Percentiles rank a stretch among this genome's conserved stretches.
phyloP scores from a whole-genome alignment of 2,329 filamentous ascomycete genomes.

The Pezicula rhizophila region DNA sequence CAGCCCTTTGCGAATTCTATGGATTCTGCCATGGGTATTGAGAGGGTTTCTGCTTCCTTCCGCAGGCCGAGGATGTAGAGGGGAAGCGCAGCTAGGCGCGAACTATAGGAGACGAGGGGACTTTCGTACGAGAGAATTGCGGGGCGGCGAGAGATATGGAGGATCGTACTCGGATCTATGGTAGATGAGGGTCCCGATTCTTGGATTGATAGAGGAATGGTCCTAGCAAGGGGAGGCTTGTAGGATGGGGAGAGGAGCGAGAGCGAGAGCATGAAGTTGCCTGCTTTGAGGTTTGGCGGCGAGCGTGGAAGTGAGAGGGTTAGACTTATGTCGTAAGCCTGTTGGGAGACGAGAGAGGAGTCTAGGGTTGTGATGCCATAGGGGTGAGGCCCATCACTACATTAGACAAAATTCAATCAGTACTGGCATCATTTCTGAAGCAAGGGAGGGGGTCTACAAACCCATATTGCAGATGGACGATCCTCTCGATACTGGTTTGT shows the following conservation, averaged over 20 bases:
- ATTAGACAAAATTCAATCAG: not conserved
- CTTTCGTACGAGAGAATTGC: conserved; percentile 76
- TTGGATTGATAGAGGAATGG: conserved; percentile 12
- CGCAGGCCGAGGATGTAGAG: conserved; percentile 64
- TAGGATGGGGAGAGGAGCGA: conserved; percentile 52
- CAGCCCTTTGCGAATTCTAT: conserved; percentile 51
- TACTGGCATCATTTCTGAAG: not conserved
- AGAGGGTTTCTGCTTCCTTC: conserved; percentile 57
- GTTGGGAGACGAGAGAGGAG: conserved; percentile 56
- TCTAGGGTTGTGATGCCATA: conserved; percentile 24
- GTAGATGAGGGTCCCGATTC: not conserved
- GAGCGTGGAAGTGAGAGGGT: conserved; percentile 73
- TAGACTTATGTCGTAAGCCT: conserved; percentile 80
- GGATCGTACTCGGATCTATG: conserved; percentile 28
- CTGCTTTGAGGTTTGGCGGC: conserved; percentile 64
- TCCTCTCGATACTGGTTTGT: conserved; percentile 53
- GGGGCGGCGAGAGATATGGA: conserved; percentile 64
- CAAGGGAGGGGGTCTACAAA: conserved; percentile 24
- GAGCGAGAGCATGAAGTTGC: conserved; percentile 93
- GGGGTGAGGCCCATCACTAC: conserved; percentile 31
- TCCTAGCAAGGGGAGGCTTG: conserved; percentile 24
- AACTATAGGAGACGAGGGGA: conserved; percentile 67
- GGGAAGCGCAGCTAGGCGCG: conserved; percentile 62
- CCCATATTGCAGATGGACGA: conserved; percentile 62
- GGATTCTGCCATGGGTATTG: conserved; percentile 66